Percentiles rank a stretch among this genome's conserved stretches.
These are phyloP conservation scores for Chytriomyces confervae DNA, from an alignment of 192 early-diverging fungal genomes.

Conservation along the genomic window DNA sequence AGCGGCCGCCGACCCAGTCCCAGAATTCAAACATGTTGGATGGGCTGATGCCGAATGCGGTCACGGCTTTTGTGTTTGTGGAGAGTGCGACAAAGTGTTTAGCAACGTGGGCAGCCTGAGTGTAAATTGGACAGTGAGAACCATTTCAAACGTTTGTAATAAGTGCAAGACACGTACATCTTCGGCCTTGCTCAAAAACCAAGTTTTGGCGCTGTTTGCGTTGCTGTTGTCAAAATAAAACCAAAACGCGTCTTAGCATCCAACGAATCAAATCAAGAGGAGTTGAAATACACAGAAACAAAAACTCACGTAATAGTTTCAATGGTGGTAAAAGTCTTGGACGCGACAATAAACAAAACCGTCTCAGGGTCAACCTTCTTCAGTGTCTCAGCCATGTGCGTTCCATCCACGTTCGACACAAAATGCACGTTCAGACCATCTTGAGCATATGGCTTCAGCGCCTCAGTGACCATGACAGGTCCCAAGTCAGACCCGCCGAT, in stretches of 20 bases:
- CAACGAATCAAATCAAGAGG: too few species aligned
- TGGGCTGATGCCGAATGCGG: slow-evolving; percentile 91
- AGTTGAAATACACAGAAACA: too few species aligned
- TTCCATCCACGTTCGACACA: slow-evolving; percentile 98
- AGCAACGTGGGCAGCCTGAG: slow-evolving; percentile 76
- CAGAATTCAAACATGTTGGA: slow-evolving; percentile 79
- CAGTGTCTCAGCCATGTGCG: slow-evolving; percentile 92
- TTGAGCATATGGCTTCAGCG: slow-evolving; percentile 90
- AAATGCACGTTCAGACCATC: slow-evolving; percentile 84
- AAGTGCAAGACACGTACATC: slow-evolving; percentile 66
- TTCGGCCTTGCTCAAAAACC: slow-evolving; percentile 87
- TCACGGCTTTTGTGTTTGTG: slow-evolving; percentile 88
- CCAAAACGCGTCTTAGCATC: too few species aligned
- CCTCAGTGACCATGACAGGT: slow-evolving; percentile 99
- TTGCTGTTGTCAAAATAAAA: slow-evolving; percentile 63
- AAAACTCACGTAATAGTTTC: slow-evolving; percentile 74
- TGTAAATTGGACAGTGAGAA: slow-evolving; percentile 1
- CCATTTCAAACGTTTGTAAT: not conserved
- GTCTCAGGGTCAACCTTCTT: slow-evolving; percentile 87
- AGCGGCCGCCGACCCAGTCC: slow-evolving; percentile 84
- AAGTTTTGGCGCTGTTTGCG: slow-evolving; percentile 88
- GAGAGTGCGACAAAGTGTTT: slow-evolving; percentile 99
- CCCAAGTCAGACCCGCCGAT: slow-evolving; percentile 98
- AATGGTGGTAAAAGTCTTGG: slow-evolving; percentile 99
- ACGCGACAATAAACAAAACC: slow-evolving; percentile 93